phyloP scores from a whole-genome alignment of 83 land plant genomes.

The Isoetes engelmannii region DNA sequence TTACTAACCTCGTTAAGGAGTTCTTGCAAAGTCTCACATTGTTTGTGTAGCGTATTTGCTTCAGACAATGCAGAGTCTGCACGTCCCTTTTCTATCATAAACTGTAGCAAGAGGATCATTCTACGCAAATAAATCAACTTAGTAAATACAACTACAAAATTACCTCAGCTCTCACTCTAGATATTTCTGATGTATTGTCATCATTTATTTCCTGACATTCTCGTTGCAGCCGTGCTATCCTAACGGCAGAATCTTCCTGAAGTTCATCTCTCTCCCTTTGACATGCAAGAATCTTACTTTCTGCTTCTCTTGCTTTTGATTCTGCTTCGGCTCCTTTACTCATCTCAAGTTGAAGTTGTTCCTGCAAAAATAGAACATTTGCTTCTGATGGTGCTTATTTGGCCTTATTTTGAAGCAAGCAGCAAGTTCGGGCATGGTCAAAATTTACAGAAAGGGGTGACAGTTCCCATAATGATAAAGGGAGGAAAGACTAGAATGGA shows the following conservation, averaged over 20 bases:
- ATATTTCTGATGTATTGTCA: constrained; percentile 13
- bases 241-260: constrained; percentile 4
- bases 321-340: constrained; percentile 28
- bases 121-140: too few species aligned
- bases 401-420: too few species aligned
- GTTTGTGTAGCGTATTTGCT: constrained; percentile 9
- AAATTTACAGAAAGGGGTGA: too few species aligned
- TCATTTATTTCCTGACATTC: constrained; percentile 13
- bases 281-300: constrained; percentile 6
- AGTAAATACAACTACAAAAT: neutral
- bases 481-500: too few species aligned
- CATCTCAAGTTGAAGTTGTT: constrained; percentile 25
- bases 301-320: constrained; percentile 19
- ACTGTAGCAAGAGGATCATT: constrained; percentile 3
- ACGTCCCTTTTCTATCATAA: neutral
- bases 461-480: too few species aligned
- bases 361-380: constrained; percentile 19
- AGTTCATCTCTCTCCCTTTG: constrained; percentile 7
- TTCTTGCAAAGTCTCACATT: constrained; percentile 2
- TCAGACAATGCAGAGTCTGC: neutral
- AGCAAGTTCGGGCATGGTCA: too few species aligned
- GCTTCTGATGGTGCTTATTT: too few species aligned
- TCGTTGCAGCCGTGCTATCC: constrained; percentile 15
- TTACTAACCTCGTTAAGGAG: constrained; percentile 8
- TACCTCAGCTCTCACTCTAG: constrained; percentile 25